Evolutionary conservation across 805 yeast species (phyloP), one percentile per base, ranked within the genome.

Genomic region (Vanderwaltozyma yarrowii): DNA sequence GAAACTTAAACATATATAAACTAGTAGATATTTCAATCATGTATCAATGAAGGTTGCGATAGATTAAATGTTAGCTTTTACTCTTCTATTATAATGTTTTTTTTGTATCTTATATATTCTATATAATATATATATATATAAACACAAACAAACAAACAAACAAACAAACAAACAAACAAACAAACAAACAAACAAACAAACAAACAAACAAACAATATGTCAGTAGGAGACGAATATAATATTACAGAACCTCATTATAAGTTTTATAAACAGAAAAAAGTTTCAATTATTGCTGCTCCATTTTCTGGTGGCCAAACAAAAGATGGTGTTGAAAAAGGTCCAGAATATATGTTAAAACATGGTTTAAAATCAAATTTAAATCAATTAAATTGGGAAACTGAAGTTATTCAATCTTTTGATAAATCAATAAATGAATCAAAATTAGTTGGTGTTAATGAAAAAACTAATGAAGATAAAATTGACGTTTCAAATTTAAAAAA

Each of bases 261-360:
- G 43, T 76, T 66, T 54, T 72, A 71, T 52, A 68, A 40, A 16
- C 42, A 44, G 14, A 43, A 44, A 17, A 66, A 73, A 37, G 73
- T 78, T 27, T 72, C 86, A n/a, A 66, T 89, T 38, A 74, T 92
- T 43, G 69, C 79, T 15, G 96, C 96, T 0, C 97, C 97, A 37
- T 92, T 89, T 62, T 76, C 87, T 27, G 97, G 96, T 18, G 98
- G 98, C 44, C 98, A 89, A 61, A 88, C 86, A 30, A 84, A 85
- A 55, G 73, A 78, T 18, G 98, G 98, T 45, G 96, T 89, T 29
- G 98, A 89, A 55, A 71, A 76, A 36, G 98, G 96, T 26, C 97
- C 98, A n/a, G 73, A 77, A 42, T 80, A 75, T 60, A 66, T 89
- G 46, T 60, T 87, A 33, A 71, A 80, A 44, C 73, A 75, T 38